Percentiles rank a stretch among this genome's conserved stretches.
These are phyloP conservation scores for Protea cynaroides DNA, from an alignment of 164 flowering plant genomes.

Conservation along the genomic window DNA sequence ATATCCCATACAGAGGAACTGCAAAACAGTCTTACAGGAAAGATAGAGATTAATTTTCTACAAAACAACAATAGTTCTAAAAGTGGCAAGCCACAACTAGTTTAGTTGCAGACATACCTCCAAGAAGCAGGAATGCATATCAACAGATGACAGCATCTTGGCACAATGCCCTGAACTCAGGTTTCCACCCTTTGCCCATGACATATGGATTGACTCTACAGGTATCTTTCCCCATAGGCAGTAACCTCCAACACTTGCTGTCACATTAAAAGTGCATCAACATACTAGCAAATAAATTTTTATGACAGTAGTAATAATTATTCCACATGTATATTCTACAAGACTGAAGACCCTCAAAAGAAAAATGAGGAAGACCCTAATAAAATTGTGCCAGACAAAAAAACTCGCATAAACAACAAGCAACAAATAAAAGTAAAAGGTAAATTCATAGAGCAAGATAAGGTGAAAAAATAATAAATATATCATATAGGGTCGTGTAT, in stretches of 20 bases:
- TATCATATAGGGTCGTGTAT: too few species aligned
- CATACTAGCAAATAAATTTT: background rate
- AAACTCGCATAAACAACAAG: background rate
- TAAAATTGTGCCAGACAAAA: background rate
- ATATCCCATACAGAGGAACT: too few species aligned
- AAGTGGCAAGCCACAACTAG: background rate
- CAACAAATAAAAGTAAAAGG: too few species aligned
- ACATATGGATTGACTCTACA: constrained; percentile 38
- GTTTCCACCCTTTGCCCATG: constrained; percentile 46
- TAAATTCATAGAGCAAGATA: too few species aligned
- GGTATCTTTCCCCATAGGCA: constrained; percentile 58
- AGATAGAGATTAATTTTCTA: too few species aligned
- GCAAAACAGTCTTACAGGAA: too few species aligned
- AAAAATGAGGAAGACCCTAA: background rate
- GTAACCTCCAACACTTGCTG: constrained; percentile 40
- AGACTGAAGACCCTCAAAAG: too few species aligned
- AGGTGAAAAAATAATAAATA: too few species aligned
- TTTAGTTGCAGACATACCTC: constrained; percentile 32
- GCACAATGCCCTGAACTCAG: constrained; percentile 45
- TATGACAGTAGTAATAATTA: background rate
- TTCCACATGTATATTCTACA: too few species aligned
- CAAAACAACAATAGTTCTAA: too few species aligned
- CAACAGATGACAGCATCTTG: constrained; percentile 38
- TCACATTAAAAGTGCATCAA: constrained; percentile 3
- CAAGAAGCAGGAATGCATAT: constrained; percentile 43